These are phyloP conservation scores for Tilletia setariae DNA, from an alignment of 1,284 basidiomycete species.

Conservation along the genomic window DNA sequence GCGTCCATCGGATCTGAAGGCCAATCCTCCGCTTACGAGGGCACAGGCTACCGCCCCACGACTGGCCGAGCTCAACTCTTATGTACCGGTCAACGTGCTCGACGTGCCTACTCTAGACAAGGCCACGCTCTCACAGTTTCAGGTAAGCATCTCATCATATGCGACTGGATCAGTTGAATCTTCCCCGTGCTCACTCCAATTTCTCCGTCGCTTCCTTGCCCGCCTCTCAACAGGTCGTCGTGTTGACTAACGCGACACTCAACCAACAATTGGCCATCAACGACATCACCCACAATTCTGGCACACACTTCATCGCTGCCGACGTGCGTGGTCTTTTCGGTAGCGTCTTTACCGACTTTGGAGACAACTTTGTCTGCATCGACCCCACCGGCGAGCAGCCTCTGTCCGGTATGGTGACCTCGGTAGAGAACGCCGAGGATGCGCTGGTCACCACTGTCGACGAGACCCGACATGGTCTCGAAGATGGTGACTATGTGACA, in stretches of 20 bases:
- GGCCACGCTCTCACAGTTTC: constrained; percentile 41
- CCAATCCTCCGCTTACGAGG: constrained; percentile 59
- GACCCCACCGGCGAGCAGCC: constrained; percentile 95
- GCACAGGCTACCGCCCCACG: constrained; percentile 83
- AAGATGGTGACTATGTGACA: constrained; percentile 96
- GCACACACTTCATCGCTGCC: constrained; percentile 85
- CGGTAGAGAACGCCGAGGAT: constrained; percentile 63
- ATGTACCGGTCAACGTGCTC: constrained; percentile 81
- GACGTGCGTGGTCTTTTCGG: constrained; percentile 94
- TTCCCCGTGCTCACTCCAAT: background rate
- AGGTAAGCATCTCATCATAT: constrained; percentile 58
- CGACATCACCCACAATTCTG: constrained; percentile 64
- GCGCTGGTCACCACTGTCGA: constrained; percentile 93
- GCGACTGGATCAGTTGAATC: too few species aligned
- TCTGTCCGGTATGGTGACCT: constrained; percentile 89
- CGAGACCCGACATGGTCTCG: constrained; percentile 93
- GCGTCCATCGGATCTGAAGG: constrained; percentile 78
- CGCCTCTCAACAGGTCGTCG: constrained; percentile 64
- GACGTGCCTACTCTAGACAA: constrained; percentile 39
- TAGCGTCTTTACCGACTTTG: constrained; percentile 95
- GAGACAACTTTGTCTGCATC: constrained; percentile 85
- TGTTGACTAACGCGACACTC: constrained; percentile 75
- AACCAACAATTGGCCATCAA: constrained; percentile 90
- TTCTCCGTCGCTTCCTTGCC: background rate
- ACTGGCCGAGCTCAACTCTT: constrained; percentile 89